Evolutionary conservation across 306 rosid species (phyloP).

Genomic region (Acacia crassicarpa): DNA sequence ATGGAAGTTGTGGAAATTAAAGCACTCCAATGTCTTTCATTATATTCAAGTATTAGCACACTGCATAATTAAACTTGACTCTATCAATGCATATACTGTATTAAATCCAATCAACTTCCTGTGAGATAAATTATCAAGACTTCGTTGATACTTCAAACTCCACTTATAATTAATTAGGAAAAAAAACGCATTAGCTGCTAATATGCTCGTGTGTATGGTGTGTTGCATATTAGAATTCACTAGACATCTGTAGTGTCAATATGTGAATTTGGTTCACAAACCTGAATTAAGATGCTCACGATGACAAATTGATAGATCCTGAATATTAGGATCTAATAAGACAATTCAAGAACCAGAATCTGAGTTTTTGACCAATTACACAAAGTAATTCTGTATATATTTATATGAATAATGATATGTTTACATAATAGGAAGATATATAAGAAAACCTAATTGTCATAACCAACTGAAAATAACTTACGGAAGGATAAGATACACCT

Average conservation of each 20-base stretch:
- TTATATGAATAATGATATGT: too few relatives aligned
- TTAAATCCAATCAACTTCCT: slow-evolving; percentile 13
- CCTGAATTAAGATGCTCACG: not conserved
- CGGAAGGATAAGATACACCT: too few relatives aligned
- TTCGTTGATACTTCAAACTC: slow-evolving; percentile 7
- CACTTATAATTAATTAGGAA: not conserved
- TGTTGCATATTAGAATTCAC: not conserved
- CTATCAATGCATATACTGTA: slow-evolving; percentile 10
- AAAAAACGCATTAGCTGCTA: not conserved
- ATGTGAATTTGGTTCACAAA: not conserved
- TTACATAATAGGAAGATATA: too few relatives aligned
- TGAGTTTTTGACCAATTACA: too few relatives aligned
- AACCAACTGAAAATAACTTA: too few relatives aligned
- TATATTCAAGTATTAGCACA: slow-evolving; percentile 6
- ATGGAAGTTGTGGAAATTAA: not conserved
- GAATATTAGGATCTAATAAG: too few relatives aligned
- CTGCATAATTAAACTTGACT: too few relatives aligned
- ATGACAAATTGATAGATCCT: not conserved
- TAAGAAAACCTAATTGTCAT: too few relatives aligned
- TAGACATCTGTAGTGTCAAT: not conserved
- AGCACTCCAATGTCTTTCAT: not conserved
- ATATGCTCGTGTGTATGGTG: not conserved
- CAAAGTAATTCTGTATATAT: too few relatives aligned
- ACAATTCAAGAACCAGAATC: too few relatives aligned
- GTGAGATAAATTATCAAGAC: not conserved